A percentile compares a stretch with the other conserved stretches of the same genome.
Conservation (phyloP, 768 basidiomycete genomes). For the Lactifluus pinguis region DNA sequence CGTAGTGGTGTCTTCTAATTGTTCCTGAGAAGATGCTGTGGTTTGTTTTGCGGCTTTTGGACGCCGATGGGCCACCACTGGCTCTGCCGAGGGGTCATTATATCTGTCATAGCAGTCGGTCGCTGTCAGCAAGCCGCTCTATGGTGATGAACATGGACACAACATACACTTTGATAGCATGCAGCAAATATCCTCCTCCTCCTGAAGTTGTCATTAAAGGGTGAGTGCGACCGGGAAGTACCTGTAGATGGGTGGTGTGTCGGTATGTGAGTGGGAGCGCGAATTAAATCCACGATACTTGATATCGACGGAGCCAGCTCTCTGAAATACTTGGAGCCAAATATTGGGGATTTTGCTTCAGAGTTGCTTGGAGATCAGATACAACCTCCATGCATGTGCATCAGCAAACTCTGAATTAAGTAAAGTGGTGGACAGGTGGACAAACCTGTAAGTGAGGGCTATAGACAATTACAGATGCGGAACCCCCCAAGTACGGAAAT, state of each 20-base stretch:
- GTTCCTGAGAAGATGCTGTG: neutral
- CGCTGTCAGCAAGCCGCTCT: neutral
- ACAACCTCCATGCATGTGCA: constrained; percentile 42
- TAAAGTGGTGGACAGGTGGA: constrained; percentile 3
- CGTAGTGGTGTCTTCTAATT: neutral
- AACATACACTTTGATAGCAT: constrained; percentile 79
- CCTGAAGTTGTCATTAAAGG: constrained; percentile 89
- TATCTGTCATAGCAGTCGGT: constrained; percentile 25
- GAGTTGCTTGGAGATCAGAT: constrained; percentile 62
- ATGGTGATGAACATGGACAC: neutral
- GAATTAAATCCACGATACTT: constrained; percentile 34
- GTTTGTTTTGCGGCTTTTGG: constrained; percentile 23
- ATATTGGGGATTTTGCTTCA: constrained; percentile 58
- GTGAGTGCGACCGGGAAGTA: constrained; percentile 94
- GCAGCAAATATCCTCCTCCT: constrained; percentile 80
- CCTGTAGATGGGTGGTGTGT: constrained; percentile 26
- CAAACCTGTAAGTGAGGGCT: constrained; percentile 70
- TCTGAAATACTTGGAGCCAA: constrained; percentile 78
- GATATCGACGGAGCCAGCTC: constrained; percentile 82
- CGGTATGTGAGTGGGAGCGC: neutral
- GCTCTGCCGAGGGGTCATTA: constrained; percentile 55
- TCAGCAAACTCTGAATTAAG: neutral
- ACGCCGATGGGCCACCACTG: constrained; percentile 41
- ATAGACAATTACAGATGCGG: constrained; percentile 79
- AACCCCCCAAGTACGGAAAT: constrained; percentile 72